Evolutionary conservation across 2,329 filamentous ascomycete genomes (phyloP).

Genomic region (Mollisiaceae sp.): DNA sequence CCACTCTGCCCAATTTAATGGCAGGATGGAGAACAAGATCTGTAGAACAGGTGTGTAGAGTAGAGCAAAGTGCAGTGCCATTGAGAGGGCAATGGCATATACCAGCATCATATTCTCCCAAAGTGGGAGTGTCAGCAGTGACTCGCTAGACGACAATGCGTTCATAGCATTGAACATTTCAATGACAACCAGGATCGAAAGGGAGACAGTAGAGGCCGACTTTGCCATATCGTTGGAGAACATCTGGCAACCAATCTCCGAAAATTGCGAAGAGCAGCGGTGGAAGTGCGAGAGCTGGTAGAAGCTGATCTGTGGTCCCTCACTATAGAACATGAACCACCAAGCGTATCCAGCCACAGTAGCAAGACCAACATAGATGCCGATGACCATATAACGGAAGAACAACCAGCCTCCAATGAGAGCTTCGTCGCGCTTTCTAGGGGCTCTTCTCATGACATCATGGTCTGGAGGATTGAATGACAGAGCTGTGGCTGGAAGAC

Average conservation of each 20-base stretch:
- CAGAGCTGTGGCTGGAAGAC: conserved; percentile 91
- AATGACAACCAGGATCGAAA: conserved; percentile 93
- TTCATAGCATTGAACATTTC: conserved; percentile 99
- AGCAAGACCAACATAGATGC: conserved; percentile 90
- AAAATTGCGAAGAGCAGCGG: conserved; percentile 83
- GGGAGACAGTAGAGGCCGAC: conserved; percentile 88
- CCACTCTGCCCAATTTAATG: conserved; percentile 87
- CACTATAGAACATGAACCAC: conserved; percentile 98
- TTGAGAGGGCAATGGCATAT: conserved; percentile 89
- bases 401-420: conserved; percentile 96
- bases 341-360: conserved; percentile 98
- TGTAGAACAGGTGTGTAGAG: conserved; percentile 92
- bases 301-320: conserved; percentile 90
- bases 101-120: conserved; percentile 99
- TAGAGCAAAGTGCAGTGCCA: conserved; percentile 93
- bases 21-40: conserved; percentile 86
- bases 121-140: conserved; percentile 88
- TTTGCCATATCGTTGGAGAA: conserved; percentile 87
- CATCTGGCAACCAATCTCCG: conserved; percentile 90
- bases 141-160: conserved; percentile 93
- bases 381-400: conserved; percentile 96
- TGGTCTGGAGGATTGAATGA: conserved; percentile 99
- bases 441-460: conserved; percentile 93
- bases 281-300: conserved; percentile 93
- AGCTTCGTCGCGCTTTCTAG: conserved; percentile 88